Base-by-base conservation (phyloP, 768 basidiomycete species). In the Auriscalpium orientale region DNA sequence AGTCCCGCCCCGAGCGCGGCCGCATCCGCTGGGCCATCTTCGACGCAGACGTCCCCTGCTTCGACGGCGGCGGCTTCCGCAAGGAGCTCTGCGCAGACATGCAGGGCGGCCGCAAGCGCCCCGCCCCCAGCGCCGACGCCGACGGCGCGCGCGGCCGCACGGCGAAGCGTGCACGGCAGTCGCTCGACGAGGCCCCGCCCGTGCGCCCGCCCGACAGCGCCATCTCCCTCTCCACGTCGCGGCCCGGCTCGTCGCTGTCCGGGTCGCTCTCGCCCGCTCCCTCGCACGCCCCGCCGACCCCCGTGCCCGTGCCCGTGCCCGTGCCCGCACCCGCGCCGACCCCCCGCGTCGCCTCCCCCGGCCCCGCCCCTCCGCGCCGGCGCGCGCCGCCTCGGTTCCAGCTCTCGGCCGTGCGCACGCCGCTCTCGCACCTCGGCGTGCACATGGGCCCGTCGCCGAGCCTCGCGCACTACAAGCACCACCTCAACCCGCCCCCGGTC, bases 11-110 rank as follows among this genome's bases (percentile, higher is more conserved):
- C 18, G 85, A 90, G 56, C 81, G 87, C 13, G 78, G 93, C 38
- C 82, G 91, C 49, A 90, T 89, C 21, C 79, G 87, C 36, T 95
- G 93, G 93, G 88, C 88, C 2, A 89, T 95, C 59, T 87, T 81
- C 68, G 84, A 90, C 56, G 83, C 87, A 53, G 89, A 91, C 65
- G 67, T 92, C 46, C 81, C 83, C 22, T 93, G 92, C 62, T 95
- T 95, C 64, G 78, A 81, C 56, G 84, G 82, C 38, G 91, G 91
- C 35, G 85, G 85, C n/a, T 94, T 87, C 71, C 80, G 80, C 67
- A 89, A 87, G 65, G 78, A 76, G 49, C 70, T 76, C 22, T 77
- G 79, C 37, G 62, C 65, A 0, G 71, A 74, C 53, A 70, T 71
- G 67, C 71, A 69, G 9, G 75, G 71, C 51, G 57, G 15, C 36